A percentile compares a stretch with the other conserved stretches of the same genome.
Conservation (phyloP, 1,139 yeast genomes). For the Lodderomyces beijingensis region DNA sequence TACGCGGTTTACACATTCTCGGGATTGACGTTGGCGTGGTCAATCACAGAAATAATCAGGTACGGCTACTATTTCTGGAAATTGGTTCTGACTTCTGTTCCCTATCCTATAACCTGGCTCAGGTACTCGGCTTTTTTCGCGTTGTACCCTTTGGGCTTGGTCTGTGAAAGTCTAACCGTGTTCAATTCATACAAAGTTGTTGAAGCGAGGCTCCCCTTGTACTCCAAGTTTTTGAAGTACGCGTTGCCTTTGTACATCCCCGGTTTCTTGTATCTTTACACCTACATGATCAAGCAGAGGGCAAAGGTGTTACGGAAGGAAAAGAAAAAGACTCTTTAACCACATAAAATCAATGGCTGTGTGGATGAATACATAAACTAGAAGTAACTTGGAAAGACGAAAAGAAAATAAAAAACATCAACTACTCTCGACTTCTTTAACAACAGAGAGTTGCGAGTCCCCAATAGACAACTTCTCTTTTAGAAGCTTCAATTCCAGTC, state of each 20-base stretch:
- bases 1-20: constrained; percentile 21
- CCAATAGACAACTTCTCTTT: too few species aligned
- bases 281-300: constrained; percentile 33
- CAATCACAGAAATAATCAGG: constrained; percentile 29
- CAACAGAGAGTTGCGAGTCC: too few species aligned
- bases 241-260: constrained; percentile 30
- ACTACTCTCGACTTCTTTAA: too few species aligned
- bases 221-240: constrained; percentile 23
- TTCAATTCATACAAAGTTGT: constrained; percentile 21
- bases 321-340: constrained; percentile 4
- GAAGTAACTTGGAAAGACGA: too few species aligned
- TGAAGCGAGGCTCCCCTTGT: constrained; percentile 11
- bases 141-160: constrained; percentile 33
- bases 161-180: constrained; percentile 29
- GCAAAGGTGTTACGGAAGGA: constrained; percentile 16
- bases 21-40: constrained; percentile 30
- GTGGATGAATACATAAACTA: too few species aligned
- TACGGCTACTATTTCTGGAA: constrained; percentile 23
- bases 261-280: constrained; percentile 28
- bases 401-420: too few species aligned
- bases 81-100: constrained; percentile 13
- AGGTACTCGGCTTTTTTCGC: constrained; percentile 31
- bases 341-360: too few species aligned
- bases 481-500: too few species aligned
- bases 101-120: constrained; percentile 25